Conservation (phyloP, 2,329 filamentous ascomycete species). For the Xylaria sp. region DNA sequence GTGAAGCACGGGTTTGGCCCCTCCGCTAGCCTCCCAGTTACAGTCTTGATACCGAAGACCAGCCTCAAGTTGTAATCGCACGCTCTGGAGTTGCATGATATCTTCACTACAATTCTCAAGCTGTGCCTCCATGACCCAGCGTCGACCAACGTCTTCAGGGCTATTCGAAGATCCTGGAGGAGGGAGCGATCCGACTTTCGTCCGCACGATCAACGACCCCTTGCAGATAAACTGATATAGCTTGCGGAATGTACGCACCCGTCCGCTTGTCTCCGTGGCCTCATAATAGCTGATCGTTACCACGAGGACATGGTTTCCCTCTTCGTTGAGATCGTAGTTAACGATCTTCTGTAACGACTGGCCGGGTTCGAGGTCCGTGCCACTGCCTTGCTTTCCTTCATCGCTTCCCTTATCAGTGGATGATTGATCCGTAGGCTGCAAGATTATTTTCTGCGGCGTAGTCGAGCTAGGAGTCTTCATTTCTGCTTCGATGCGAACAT, state of each 20-base stretch:
- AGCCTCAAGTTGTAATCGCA: slow-evolving; percentile 64
- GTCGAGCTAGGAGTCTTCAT: slow-evolving; percentile 86
- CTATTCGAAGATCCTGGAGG: slow-evolving; percentile 49
- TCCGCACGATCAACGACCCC: slow-evolving; percentile 87
- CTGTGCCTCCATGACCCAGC: slow-evolving; percentile 90
- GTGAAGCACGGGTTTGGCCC: slow-evolving; percentile 65
- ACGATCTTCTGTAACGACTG: slow-evolving; percentile 84
- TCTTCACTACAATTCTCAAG: slow-evolving; percentile 93
- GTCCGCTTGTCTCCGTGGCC: slow-evolving; percentile 74
- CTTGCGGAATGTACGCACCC: slow-evolving; percentile 89
- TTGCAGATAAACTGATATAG: slow-evolving; percentile 97
- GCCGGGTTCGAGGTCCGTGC: slow-evolving; percentile 52
- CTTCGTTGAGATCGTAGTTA: slow-evolving; percentile 88
- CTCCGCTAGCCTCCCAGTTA: slow-evolving; percentile 64
- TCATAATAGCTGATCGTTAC: slow-evolving; percentile 97
- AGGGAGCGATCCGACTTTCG: slow-evolving; percentile 79
- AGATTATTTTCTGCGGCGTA: slow-evolving; percentile 70
- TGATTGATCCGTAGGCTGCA: slow-evolving; percentile 58
- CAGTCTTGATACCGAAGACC: slow-evolving; percentile 65
- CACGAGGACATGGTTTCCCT: slow-evolving; percentile 91
- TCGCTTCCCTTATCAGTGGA: slow-evolving; percentile 20
- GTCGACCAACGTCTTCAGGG: slow-evolving; percentile 42
- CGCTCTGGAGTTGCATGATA: slow-evolving; percentile 79
- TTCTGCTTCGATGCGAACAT: slow-evolving; percentile 86
- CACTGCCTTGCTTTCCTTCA: slow-evolving; percentile 30